phyloP scores from a whole-genome alignment of 2,329 filamentous ascomycete genomes.

The Paramyrothecium roridum region DNA sequence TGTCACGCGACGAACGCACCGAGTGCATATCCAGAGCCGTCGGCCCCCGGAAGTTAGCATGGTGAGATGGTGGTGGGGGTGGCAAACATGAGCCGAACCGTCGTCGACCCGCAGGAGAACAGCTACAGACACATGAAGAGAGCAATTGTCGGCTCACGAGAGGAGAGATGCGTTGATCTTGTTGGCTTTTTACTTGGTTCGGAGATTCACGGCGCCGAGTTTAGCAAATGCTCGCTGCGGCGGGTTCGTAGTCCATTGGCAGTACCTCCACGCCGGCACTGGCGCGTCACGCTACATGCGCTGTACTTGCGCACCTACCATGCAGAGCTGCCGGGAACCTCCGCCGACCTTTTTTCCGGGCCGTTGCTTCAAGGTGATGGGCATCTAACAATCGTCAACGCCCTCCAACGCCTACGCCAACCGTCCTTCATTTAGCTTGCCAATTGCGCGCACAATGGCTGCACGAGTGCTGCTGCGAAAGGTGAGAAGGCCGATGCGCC shows the following conservation, averaged over 20 bases:
- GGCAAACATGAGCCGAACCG: neutral
- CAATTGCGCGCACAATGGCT: constrained; percentile 56
- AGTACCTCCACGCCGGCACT: neutral
- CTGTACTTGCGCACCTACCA: neutral
- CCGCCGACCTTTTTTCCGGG: constrained; percentile 23
- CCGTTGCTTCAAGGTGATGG: constrained; percentile 13
- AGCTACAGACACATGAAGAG: neutral
- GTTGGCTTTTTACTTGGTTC: neutral
- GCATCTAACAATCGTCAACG: constrained; percentile 11
- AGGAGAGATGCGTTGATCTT: neutral
- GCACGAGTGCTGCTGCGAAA: constrained; percentile 57
- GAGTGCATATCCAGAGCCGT: constrained; percentile 60
- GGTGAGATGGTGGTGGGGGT: constrained; percentile 6
- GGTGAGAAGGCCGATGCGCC: constrained; percentile 33
- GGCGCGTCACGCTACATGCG: neutral
- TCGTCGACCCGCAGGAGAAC: neutral
- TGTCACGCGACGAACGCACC: constrained; percentile 47
- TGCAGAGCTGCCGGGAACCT: constrained; percentile 14
- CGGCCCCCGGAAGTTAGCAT: constrained; percentile 26
- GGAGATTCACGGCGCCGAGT: neutral
- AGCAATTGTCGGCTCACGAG: constrained; percentile 1
- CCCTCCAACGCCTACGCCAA: constrained; percentile 20
- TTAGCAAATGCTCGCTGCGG: constrained; percentile 5
- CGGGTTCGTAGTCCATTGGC: neutral
- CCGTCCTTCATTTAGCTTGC: constrained; percentile 18